Evolutionary conservation across 352 stramenopile species (phyloP), one percentile per base, ranked within the genome.

Genomic region (Globisporangium nodosum): DNA sequence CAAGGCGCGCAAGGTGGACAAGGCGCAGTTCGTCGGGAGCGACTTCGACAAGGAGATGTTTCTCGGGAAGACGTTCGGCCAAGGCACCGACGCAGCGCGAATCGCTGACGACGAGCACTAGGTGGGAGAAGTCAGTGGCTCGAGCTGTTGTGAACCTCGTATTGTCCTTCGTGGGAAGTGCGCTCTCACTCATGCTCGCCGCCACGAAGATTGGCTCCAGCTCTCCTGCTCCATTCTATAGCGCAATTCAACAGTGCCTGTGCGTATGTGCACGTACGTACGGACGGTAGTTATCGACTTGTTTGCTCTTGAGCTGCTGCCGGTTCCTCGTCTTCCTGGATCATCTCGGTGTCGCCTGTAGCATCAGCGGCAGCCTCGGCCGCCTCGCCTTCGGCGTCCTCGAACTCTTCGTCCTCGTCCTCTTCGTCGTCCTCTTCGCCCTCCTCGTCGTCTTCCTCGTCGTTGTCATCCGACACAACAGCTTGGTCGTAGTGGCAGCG

Each of bases 11-110:
- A 93, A 95, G 55, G 85, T 95, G 15, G 83, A 95, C 68, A 95
- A 95, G 59, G 83, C 83, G 18, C 78, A 91, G 42, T 95, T 95
- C 49, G 53, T 87, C 43, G 83, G 81, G 31, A 95, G 67, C 55
- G 81, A 90, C 43, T 95, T 95, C 54, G 85, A 95, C 61, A 87
- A 85, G 52, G 78, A 89, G 51, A 83, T 93, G 57, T 86, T 95
- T 33, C 52, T 95, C 20, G 67, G 65, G 18, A 91, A 92, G 54
- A 93, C 81, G 11, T 95, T 93, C 60, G 81, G 79, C 9, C 78
- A 91, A 40, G 78, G 81, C 39, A 71, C 69, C 1, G 76, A 93
- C 65, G 74, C 73, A 39, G 76, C 65, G 47, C 79, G 81, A 18
- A 54, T 94, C 42, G 76, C 71, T 1, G 85, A 94, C 49, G 81